Conservation (phyloP, 139 green algal species). For the Chlorella sorokiniana region DNA sequence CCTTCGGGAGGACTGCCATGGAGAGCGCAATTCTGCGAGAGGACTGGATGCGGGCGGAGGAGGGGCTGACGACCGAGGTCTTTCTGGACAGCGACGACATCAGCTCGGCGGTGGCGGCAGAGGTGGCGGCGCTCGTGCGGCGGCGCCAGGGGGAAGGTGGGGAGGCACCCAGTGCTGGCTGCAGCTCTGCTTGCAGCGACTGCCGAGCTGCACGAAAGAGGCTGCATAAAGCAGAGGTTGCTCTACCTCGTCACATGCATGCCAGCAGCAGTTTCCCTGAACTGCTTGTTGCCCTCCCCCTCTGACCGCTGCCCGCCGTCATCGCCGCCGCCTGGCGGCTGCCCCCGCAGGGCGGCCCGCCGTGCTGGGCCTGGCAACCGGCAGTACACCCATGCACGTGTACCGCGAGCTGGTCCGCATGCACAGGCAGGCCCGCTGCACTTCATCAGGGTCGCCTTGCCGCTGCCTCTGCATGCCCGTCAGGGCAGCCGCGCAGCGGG, state of each 20-base stretch:
- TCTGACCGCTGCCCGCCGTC: too few species aligned
- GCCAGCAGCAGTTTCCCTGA: too few species aligned
- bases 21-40: neutral
- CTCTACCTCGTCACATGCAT: too few species aligned
- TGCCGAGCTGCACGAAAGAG: neutral
- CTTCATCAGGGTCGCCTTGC: neutral
- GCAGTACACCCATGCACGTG: conserved; percentile 36
- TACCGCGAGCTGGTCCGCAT: conserved; percentile 36
- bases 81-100: conserved; percentile 27
- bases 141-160: neutral
- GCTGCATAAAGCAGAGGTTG: neutral
- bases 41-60: neutral
- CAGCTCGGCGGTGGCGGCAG: conserved; percentile 9
- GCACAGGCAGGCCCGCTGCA: conserved; percentile 10
- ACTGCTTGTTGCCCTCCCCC: neutral
- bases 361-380: conserved; percentile 45
- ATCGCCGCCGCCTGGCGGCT: neutral
- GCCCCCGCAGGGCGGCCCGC: conserved; percentile 18
- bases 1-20: neutral
- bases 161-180: neutral
- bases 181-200: neutral
- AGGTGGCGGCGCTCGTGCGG: conserved; percentile 9
- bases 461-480: neutral
- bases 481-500: too few species aligned
- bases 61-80: neutral